Evolutionary conservation across 2,329 filamentous ascomycete species (phyloP), one percentile per base, ranked within the genome.

Genomic region (Dothidotthia symphoricarpi): DNA sequence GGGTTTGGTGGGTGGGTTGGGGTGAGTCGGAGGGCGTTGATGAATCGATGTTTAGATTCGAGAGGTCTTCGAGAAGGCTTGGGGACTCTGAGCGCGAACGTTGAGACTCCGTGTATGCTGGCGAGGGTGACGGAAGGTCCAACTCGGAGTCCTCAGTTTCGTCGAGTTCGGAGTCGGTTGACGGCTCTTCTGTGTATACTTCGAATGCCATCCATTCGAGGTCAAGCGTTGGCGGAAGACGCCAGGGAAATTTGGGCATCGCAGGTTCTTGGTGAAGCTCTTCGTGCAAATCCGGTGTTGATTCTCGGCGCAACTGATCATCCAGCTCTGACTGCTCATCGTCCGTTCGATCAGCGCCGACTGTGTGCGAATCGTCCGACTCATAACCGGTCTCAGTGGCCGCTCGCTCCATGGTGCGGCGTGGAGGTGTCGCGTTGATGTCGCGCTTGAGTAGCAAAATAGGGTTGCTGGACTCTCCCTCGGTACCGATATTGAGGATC

Each of bases 171-270:
- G 75, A 75, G 27, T 78, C 76, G 0, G 77, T 78, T 1, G 75
- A 71, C 3, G 81, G 75, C 17, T 75, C 71, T 53, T 87, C 82
- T 12, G 80, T 77, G 59, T 84, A 93, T 1, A 95, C 86, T 61
- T 95, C 88, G 12, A 96, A 80, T 0, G 90, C 90, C 49, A 95
- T 79, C 90, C 90, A 96, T 65, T 95, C 90, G 0, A 85, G 82
- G 51, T 95, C 90, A 0, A 95, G 72, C 43, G 89, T 85, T 1
- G 75, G 74, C 1, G 88, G 88, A 3, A 95, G 70, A 9, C 72
- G 71, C 77, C 81, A 84, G 6, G 70, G 64, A 30, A 72, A 68
- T 1, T 49, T 28, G 9, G 54, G 30, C 26, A 49, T 32, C 39
- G 49, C 31, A 31, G 47, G 29, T 31, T 49, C 45, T 17, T 43